Base-by-base conservation (phyloP, 768 basidiomycete species). In the Amanita polypyramis region DNA sequence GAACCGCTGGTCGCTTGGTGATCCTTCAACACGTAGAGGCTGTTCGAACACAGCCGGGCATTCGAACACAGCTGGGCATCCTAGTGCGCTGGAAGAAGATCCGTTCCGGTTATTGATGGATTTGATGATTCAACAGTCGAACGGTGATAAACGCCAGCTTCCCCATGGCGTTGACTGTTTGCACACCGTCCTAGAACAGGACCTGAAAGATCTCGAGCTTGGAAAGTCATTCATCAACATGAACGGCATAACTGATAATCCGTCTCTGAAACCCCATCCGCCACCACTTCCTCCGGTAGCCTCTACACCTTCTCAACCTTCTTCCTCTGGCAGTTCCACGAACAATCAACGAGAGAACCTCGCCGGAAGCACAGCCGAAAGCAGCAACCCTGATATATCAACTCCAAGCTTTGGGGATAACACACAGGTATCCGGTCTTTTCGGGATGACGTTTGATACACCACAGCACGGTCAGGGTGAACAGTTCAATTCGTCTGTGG, bases 101-200 rank as follows among this genome's bases (percentile, higher is more conserved):
- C 47, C 47, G 11, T 49, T 49, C 39, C 39, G 42, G 20, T 10
- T 49, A 7, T 19, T 49, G n/a, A 35, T 12, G n/a, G 39, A 34
- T 23, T n/a, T 41, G 7, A 23, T 2, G 38, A 29, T 12, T 20
- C 47, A 49, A 19, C 47, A 33, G 25, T 20, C 25, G 7, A 27
- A 34, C 20, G 37, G 11, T 40, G 43, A 46, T 21, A 38, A 3
- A 11, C 52, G 9, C 10, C 17, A 45, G 5, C 14, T 25, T 42
- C 36, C 41, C 11, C 45, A 51, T 11, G 37, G 19, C 49, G 39
- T 50, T 32, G 49, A 58, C 43, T 53, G 55, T 46, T 63, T 76
- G 51, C 76, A 80, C 54, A 71, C 75, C 2, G 69, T 68, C 12
- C 74, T 84, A 51, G 70, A 71, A 50, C 71, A 75, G 37, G 80